Base-by-base conservation (phyloP, 2,329 filamentous ascomycete genomes). In the Venturia asperata region DNA sequence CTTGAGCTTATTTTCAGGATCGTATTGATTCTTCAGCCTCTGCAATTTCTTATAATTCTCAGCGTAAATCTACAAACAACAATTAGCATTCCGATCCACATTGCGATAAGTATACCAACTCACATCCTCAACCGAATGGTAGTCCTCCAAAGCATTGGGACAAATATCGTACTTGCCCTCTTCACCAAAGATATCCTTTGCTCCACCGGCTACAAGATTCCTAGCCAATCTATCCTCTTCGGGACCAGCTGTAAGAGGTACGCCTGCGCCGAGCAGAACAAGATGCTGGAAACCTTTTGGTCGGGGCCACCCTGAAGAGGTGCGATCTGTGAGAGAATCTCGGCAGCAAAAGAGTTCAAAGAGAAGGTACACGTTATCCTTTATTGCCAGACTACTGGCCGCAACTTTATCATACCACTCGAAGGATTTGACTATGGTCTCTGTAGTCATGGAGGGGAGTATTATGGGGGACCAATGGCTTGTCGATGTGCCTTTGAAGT, bases 301-400 rank as follows among this genome's bases (percentile, higher is more conserved):
- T 27, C 64, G 52, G 19, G 64, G 64, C 64, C 64, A 65, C 3
- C 55, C 64, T 5, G 64, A 43, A 9, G 52, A 30, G n/a, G 27
- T 24, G 17, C 56, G 19, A 11, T 37, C 17, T 5, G 55, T 24
- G n/a, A 58, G 24, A 11, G 64, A 42, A 15, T 61, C 64, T 3
- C 34, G 13, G 19, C 27, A 63, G 42, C 64, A 65, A 34, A 61
- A 61, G 30, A 65, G 55, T 24, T 65, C 64, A 43, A 61, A 62
- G 21, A 65, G 19, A 15, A 45, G 30, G 56, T 41, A 41, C 5
- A 42, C 27, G 4, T 21, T 17, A 41, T 34, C 24, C 21, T 45
- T 41, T 34, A 65, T 3, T n/a, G 64, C 24, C 7, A 10, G 24
- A 27, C 45, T 21, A 37, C 58, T 30, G 27, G 42, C n/a, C 9